A percentile compares a stretch with the other conserved stretches of the same genome.
phyloP scores from a whole-genome alignment of 1,139 yeast species.

The Blastobotrys capitulatus region DNA sequence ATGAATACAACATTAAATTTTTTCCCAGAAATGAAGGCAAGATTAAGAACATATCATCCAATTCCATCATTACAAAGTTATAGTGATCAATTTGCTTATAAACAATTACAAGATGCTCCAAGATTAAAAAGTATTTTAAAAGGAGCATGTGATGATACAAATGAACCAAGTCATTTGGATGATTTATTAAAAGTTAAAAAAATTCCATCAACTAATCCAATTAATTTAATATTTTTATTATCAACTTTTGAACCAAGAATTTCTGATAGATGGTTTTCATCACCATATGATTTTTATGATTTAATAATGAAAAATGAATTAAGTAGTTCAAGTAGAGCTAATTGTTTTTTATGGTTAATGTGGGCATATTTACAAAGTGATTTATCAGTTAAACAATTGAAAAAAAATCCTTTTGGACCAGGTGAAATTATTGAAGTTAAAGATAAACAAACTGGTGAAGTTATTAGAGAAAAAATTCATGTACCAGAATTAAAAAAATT shows the following conservation, averaged over 20 bases:
- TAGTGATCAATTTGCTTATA: conserved; percentile 46
- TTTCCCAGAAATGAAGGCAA: conserved; percentile 95
- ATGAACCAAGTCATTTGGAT: conserved; percentile 47
- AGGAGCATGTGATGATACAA: conserved; percentile 56
- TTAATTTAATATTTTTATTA: conserved; percentile 68
- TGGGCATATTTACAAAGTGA: conserved; percentile 73
- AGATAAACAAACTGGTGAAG: conserved; percentile 21
- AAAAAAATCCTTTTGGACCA: conserved; percentile 60
- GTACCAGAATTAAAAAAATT: conserved; percentile 46
- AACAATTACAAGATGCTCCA: conserved; percentile 92
- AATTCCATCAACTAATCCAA: conserved; percentile 54
- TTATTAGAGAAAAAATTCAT: conserved; percentile 8
- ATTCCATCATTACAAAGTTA: conserved; percentile 83
- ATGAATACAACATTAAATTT: conserved; percentile 94
- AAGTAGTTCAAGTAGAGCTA: conserved; percentile 59
- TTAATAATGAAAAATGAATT: conserved; percentile 50
- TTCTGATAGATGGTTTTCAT: conserved; percentile 35
- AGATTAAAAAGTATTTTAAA: conserved; percentile 83
- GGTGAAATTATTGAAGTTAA: conserved; percentile 18
- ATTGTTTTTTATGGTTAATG: conserved; percentile 74
- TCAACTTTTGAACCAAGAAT: conserved; percentile 58
- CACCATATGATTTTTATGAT: conserved; percentile 49
- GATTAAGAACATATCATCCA: conserved; percentile 85
- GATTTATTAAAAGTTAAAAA: conserved; percentile 36
- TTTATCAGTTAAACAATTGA: conserved; percentile 48